A percentile compares a stretch with the other conserved stretches of the same genome.
phyloP scores from a whole-genome alignment of 352 stramenopile species.

The Pythium aristosporum region DNA sequence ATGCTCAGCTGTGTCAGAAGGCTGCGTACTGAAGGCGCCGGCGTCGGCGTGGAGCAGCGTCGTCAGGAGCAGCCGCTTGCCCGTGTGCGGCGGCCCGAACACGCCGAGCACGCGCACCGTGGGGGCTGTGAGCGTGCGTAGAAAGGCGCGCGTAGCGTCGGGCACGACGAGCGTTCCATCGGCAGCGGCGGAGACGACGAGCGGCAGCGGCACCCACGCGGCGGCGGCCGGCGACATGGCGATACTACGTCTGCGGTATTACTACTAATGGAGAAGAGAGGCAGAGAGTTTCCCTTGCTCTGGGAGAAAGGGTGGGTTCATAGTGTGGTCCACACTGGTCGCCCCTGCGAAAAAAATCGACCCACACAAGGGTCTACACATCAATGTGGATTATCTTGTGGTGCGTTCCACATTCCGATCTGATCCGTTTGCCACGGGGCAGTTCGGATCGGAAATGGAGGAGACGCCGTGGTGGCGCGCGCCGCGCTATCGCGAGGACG shows the following conservation, averaged over 20 bases:
- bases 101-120: conserved; percentile 45
- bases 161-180: conserved; percentile 20
- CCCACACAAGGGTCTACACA: too few relatives aligned
- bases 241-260: neutral
- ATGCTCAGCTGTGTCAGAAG: neutral
- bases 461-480: conserved; percentile 42
- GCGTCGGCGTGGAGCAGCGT: conserved; percentile 37
- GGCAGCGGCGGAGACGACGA: conserved; percentile 4
- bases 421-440: neutral
- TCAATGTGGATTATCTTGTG: too few relatives aligned
- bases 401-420: neutral
- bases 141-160: conserved; percentile 24
- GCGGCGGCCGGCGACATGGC: neutral
- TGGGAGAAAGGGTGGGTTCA: conserved; percentile 8
- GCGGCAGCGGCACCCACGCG: conserved; percentile 46
- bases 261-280: neutral
- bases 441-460: neutral
- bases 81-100: conserved; percentile 36
- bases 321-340: conserved; percentile 16
- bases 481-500: conserved; percentile 54
- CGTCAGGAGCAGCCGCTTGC: conserved; percentile 48
- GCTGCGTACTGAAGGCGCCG: conserved; percentile 21
- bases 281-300: conserved; percentile 8
- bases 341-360: too few relatives aligned
- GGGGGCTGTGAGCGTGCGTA: conserved; percentile 18